These are phyloP conservation scores for Nemania bipapillata DNA, from an alignment of 2,329 filamentous ascomycete species.

Conservation along the genomic window DNA sequence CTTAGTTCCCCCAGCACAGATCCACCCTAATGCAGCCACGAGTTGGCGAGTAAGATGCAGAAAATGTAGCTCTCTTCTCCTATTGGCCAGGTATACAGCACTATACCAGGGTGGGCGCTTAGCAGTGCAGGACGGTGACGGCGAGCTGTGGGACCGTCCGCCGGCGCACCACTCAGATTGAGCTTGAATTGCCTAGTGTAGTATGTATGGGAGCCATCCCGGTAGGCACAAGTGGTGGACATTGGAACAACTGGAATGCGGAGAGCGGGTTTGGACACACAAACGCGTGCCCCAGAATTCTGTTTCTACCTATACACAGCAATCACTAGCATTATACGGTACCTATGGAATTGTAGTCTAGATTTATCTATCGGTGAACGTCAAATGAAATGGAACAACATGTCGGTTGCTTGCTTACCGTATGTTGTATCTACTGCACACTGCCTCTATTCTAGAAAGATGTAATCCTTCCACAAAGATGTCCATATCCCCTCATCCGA, in stretches of 20 bases:
- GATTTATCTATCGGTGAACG: slow-evolving; percentile 1
- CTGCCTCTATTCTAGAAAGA: slow-evolving; percentile 8
- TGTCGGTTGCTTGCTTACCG: background rate
- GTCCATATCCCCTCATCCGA: slow-evolving; percentile 3
- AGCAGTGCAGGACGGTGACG: slow-evolving; percentile 33
- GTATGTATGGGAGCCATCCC: background rate
- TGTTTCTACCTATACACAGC: background rate
- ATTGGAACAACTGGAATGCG: background rate
- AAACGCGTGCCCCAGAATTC: slow-evolving; percentile 14
- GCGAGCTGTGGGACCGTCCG: slow-evolving; percentile 31
- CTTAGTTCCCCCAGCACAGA: slow-evolving; percentile 16
- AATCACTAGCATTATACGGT: background rate
- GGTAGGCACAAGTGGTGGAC: background rate
- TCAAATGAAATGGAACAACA: background rate
- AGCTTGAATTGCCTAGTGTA: background rate
- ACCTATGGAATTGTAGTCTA: background rate
- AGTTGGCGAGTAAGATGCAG: slow-evolving; percentile 28
- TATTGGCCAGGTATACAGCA: slow-evolving; percentile 24
- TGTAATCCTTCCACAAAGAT: background rate
- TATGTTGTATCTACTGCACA: background rate
- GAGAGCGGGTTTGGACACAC: background rate
- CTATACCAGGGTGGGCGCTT: slow-evolving; percentile 35
- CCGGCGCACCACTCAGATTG: slow-evolving; percentile 25
- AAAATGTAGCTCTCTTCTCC: slow-evolving; percentile 17
- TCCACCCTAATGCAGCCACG: slow-evolving; percentile 31